Evolutionary conservation across 768 basidiomycete genomes (phyloP), one percentile per base, ranked within the genome.

Genomic region (Podaxis mareebaensis): DNA sequence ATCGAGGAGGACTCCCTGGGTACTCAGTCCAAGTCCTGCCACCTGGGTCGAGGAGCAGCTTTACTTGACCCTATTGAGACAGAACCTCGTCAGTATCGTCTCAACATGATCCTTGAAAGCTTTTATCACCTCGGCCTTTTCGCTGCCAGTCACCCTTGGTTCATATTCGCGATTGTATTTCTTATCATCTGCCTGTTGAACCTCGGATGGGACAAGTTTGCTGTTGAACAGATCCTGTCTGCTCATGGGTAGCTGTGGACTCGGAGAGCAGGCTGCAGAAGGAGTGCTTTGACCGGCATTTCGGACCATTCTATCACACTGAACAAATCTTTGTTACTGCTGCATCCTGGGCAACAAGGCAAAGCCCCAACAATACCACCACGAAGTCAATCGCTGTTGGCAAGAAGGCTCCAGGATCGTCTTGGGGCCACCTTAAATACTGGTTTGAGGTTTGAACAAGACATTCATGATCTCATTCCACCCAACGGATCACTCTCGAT

Each of bases 141-240:
- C 65, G 82, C 90, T 52, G 93, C 97, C 2, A 81, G 82, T 1
- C 86, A 81, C 5, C 92, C 94, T 0, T 92, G 84, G 81, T 72
- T 92, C 44, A 91, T 87, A 11, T 91, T 98, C 67, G 79, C 86
- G 3, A 54, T 90, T 30, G 85, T 95, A 1, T 91, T 95, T 64
- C 71, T 84, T 3, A 44, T 85, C 40, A 77, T 95, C 82, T 96
- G 22, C 22, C 22, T 22, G 22, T 22, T 22, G 53, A 98, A 98
- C 71, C 76, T 92, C 51, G 97, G 97, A 12, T 99, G 97, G 97
- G 87, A 84, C 70, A 82, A 83, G 46, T 99, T 99, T 67, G 82
- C 86, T 38, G 84, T 99, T 55, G 97, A 99, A 96, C 89, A 2
- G 93, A 99, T 72, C 97, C 97, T 0, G 96, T 99, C n/a, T 82